These are phyloP conservation scores for Wolfiporia cocos DNA, from an alignment of 1,284 basidiomycete species.

Conservation along the genomic window DNA sequence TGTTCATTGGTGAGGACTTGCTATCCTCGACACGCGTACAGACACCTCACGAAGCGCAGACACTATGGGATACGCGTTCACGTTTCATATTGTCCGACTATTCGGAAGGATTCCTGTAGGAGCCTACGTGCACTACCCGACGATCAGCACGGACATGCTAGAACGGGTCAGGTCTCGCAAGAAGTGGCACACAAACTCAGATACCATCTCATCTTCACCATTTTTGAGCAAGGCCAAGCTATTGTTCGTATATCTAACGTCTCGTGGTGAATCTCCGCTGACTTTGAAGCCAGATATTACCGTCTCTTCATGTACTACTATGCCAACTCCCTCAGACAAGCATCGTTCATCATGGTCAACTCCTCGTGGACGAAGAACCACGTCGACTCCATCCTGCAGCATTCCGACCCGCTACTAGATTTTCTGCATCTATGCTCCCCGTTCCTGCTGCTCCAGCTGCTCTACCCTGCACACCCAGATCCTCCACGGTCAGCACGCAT, in stretches of 20 bases:
- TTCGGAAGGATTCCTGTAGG: conserved; percentile 70
- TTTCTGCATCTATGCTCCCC: conserved; percentile 30
- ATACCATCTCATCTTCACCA: conserved; percentile 51
- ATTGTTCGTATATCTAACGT: conserved; percentile 40
- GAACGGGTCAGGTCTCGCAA: conserved; percentile 63
- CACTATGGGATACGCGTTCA: conserved; percentile 98
- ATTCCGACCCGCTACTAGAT: conserved; percentile 43
- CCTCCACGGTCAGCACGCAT: conserved; percentile 34
- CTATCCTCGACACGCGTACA: too few relatives aligned
- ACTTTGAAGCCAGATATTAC: conserved; percentile 67
- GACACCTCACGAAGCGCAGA: conserved; percentile 43
- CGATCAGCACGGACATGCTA: conserved; percentile 94
- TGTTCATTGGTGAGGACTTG: conserved; percentile 87
- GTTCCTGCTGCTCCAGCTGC: conserved; percentile 21
- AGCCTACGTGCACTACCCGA: conserved; percentile 95
- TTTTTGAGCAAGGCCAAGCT: conserved; percentile 68
- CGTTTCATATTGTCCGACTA: conserved; percentile 71
- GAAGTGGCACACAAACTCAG: conserved; percentile 65
- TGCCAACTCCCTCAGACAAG: conserved; percentile 64
- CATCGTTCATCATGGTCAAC: conserved; percentile 87
- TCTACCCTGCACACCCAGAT: conserved; percentile 11
- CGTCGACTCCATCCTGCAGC: conserved; percentile 65
- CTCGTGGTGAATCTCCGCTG: conserved; percentile 1
- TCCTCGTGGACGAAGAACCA: conserved; percentile 94
- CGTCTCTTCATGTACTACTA: conserved; percentile 84